Base-by-base conservation (phyloP, 1,139 yeast species). In the Sugiyamaella pinicola region DNA sequence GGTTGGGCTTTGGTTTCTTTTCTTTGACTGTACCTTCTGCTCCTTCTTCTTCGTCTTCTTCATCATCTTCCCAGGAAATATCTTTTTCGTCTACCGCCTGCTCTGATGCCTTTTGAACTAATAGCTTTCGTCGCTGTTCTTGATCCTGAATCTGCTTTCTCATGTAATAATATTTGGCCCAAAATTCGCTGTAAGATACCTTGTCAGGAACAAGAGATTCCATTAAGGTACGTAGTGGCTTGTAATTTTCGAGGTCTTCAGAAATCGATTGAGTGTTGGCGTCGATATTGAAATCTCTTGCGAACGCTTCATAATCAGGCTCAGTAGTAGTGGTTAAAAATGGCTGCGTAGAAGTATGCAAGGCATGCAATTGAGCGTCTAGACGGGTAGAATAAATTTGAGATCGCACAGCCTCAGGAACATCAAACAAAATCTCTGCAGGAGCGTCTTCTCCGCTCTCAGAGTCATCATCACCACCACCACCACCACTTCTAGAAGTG, bases 161-260 rank as follows among this genome's bases (percentile, higher is more conserved):
- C 66, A 80, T 76, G 55, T 72, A 74, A 67, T 82, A 87, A 70
- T 88, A 91, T 45, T 84, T 77, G 44, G 74, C 72, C 98, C 98
- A 91, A 67, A 91, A 91, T 43, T 74, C 73, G 28, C 77, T 74
- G 60, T 83, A 85, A 0, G 82, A 63, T 13, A 88, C 72, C 58
- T 78, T 69, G 1, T 76, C 80, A 0, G 95, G 95, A 1, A 88
- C 96, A 10, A 90, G 66, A 17, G 74, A 73, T 53, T 83, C 82
- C 83, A 83, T 82, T 45, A 87, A 69, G 38, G 73, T 72, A 29
- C 77, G 73, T 57, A 90, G 76, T 15, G 83, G 78, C 15, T 82
- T 77, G 59, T 83, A 79, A 54, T 73, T 67, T 34, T 73, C 67
- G 52, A 87, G 71, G 28, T 82, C 73, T 0, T 61, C 65, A 2